A percentile compares a stretch with the other conserved stretches of the same genome.
Conservation (phyloP, 208 protist genomes). For the Leptomonas pyrrhocoris region DNA sequence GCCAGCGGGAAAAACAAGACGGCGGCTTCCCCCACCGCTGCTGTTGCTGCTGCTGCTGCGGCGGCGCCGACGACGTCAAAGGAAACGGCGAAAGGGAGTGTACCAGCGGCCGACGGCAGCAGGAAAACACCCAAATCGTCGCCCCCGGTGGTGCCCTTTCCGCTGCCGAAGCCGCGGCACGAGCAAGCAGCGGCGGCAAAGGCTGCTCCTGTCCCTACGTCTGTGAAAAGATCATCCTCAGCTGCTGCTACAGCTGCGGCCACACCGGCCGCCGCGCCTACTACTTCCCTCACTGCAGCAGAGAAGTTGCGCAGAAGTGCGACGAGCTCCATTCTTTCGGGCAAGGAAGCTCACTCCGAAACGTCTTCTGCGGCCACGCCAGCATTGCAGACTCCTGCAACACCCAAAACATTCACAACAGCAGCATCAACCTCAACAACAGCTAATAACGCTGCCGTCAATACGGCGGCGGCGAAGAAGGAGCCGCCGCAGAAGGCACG, state of each 20-base stretch:
- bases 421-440: background rate
- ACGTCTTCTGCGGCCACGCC: background rate
- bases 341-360: background rate
- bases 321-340: background rate
- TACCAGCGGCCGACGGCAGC: background rate
- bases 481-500: conserved; percentile 7
- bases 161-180: conserved; percentile 29
- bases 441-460: background rate
- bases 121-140: conserved; percentile 5
- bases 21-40: background rate
- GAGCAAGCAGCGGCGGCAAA: conserved; percentile 13
- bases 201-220: background rate
- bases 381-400: background rate
- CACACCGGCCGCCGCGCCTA: too few relatives aligned
- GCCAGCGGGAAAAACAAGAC: background rate
- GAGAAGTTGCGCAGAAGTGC: conserved; percentile 17
- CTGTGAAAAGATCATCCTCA: background rate
- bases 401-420: background rate
- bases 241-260: background rate
- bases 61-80: background rate
- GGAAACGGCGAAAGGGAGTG: background rate
- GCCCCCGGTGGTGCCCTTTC: conserved; percentile 6
- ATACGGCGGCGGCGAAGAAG: too few relatives aligned
- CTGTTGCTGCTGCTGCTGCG: background rate
- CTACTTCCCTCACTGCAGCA: background rate